Evolutionary conservation across 2,329 filamentous ascomycete species (phyloP).

Genomic region (Alternaria solani): DNA sequence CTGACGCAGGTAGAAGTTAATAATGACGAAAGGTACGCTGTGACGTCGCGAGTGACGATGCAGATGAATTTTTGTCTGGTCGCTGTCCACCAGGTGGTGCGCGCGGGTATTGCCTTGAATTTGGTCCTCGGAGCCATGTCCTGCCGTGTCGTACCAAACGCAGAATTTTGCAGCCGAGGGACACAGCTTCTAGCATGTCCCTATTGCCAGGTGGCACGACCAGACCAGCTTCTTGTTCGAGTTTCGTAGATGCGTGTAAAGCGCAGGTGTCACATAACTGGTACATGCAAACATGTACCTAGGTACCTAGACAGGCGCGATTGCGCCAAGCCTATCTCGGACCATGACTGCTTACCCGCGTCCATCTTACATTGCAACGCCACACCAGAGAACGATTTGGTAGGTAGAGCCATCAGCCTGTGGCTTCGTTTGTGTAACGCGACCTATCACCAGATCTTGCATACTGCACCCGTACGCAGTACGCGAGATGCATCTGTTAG

Average conservation of each 20-base stretch:
- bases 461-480: background rate
- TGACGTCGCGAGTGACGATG: conserved; percentile 10
- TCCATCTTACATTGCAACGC: background rate
- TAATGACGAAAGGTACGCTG: background rate
- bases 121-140: conserved; percentile 3
- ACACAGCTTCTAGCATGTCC: conserved; percentile 12
- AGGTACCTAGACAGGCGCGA: background rate
- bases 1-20: background rate
- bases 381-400: background rate
- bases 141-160: conserved; percentile 4
- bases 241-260: background rate
- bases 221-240: conserved; percentile 5
- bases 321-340: conserved; percentile 5
- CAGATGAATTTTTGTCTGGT: conserved; percentile 5
- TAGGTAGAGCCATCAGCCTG: background rate
- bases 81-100: conserved; percentile 4
- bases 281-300: background rate
- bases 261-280: background rate
- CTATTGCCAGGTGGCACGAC: conserved; percentile 9
- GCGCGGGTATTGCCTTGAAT: conserved; percentile 4
- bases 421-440: background rate
- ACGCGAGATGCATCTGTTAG: conserved; percentile 6
- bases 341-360: conserved; percentile 1
- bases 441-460: background rate
- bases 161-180: conserved; percentile 5